Evolutionary conservation across 139 green algal genomes (phyloP), one percentile per base, ranked within the genome.

Genomic region (Chlorella sp.): DNA sequence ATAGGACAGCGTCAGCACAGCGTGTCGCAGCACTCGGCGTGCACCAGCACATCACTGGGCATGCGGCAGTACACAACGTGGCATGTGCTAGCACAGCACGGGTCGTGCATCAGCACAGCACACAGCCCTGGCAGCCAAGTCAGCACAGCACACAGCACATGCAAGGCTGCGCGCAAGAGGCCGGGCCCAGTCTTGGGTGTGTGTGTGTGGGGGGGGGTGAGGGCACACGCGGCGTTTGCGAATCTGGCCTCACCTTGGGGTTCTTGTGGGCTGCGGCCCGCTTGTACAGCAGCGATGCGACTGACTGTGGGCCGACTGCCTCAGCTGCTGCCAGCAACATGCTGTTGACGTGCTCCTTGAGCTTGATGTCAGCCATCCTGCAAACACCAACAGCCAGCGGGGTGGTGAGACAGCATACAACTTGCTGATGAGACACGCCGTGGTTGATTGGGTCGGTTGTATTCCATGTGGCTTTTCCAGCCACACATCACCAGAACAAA

Each of bases 231-330:
- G 42, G 42, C 10, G 42, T 10, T 55, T 26, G 10, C 17, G 42
- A 55, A 55, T 10, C 17, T 55, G 42, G 42, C 42, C 10, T 55
- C 33, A 92, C 94, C 85, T 99, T 99, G 42, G 95, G 95, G 79
- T 96, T 98, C 83, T 96, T 98, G 82, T 97, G 88, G 14, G 69
- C 80, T 0, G 82, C 80, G 2, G 91, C 89, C 64, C 87, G 84
- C 69, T 92, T 89, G 84, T 97, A 88, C 60, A 97, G 81, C 74
- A 92, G 80, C 26, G 80, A 67, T 64, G 88, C 85, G 33, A 98
- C 82, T 67, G 96, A 96, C 51, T 88, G 82, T 5, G 92, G 94
- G 1, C 95, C 94, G 2, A 96, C 73, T 0, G 89, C 88, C 80
- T 98, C 93, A 17, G 78, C 75, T 0, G 92, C 61, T 23, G 85